Percentiles rank a stretch among this genome's conserved stretches.
Conservation (phyloP, 495 filamentous ascomycete species). For the Usnea hakonensis region DNA sequence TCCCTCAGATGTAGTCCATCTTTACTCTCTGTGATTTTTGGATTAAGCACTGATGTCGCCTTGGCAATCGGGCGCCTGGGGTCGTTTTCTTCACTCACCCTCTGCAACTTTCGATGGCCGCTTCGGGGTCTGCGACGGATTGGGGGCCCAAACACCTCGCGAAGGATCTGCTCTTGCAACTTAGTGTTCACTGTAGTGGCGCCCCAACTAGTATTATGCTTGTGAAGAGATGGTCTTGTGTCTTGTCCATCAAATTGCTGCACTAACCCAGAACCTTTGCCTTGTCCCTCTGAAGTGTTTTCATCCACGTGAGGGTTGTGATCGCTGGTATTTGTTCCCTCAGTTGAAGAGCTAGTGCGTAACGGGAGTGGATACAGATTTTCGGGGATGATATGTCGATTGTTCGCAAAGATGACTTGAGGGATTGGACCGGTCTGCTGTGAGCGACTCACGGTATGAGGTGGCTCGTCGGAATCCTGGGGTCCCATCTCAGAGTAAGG, state of each 20-base stretch:
- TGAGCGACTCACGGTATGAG: slow-evolving; percentile 74
- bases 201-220: slow-evolving; percentile 69
- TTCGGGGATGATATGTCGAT: slow-evolving; percentile 88
- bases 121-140: slow-evolving; percentile 58
- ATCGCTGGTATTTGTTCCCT: neutral
- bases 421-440: slow-evolving; percentile 59
- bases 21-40: neutral
- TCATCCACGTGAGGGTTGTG: neutral
- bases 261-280: neutral
- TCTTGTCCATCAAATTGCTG: neutral
- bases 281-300: neutral
- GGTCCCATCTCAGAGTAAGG: neutral
- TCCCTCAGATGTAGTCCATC: neutral
- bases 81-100: slow-evolving; percentile 19
- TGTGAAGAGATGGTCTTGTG: slow-evolving; percentile 31
- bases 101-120: slow-evolving; percentile 50
- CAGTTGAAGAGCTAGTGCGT: neutral
- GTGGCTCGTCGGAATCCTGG: slow-evolving; percentile 35
- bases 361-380: slow-evolving; percentile 51
- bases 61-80: neutral
- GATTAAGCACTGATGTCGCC: neutral
- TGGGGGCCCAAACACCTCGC: slow-evolving; percentile 83
- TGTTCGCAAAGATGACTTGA: slow-evolving; percentile 91
- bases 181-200: slow-evolving; percentile 89
- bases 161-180: slow-evolving; percentile 83